A percentile compares a stretch with the other conserved stretches of the same genome.
These are phyloP conservation scores for Gynochthodes officinalis DNA, from an alignment of 257 asterid species.

Conservation along the genomic window DNA sequence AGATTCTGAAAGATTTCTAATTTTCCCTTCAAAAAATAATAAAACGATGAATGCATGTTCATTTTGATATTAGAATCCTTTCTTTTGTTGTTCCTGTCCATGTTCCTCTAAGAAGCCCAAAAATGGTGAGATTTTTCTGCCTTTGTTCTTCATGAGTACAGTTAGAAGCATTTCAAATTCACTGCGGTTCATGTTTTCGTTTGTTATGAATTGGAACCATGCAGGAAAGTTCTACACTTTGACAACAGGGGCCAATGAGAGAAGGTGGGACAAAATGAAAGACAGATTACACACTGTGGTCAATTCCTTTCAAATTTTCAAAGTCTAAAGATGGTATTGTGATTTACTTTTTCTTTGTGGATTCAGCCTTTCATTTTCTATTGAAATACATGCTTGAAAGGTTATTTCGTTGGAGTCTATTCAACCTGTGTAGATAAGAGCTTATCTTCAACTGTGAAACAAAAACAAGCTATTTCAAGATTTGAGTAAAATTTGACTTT, in stretches of 20 bases:
- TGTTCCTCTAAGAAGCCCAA: not conserved
- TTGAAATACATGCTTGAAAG: slow-evolving; percentile 18
- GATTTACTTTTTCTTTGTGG: slow-evolving; percentile 14
- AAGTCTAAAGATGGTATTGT: slow-evolving; percentile 29
- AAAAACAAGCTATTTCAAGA: not conserved
- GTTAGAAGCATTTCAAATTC: not conserved
- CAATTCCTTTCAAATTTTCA: slow-evolving; percentile 73
- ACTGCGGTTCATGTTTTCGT: not conserved
- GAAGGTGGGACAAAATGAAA: slow-evolving; percentile 95
- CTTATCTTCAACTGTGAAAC: slow-evolving; percentile 3
- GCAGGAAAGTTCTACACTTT: slow-evolving; percentile 86
- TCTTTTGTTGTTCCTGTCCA: too few relatives aligned
- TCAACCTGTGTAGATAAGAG: slow-evolving; percentile 25
- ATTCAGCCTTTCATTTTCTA: slow-evolving; percentile 9
- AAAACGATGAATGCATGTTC: not conserved
- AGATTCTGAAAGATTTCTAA: not conserved
- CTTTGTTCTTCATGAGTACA: not conserved
- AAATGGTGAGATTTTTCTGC: not conserved
- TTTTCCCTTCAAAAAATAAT: not conserved
- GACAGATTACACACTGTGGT: slow-evolving; percentile 74
- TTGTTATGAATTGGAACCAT: slow-evolving; percentile 3
- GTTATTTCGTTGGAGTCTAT: slow-evolving; percentile 20
- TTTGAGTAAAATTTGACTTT: too few relatives aligned
- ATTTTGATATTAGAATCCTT: not conserved
- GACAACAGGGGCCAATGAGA: slow-evolving; percentile 88